These are phyloP conservation scores for Phytophthora syringae DNA, from an alignment of 352 stramenopile species.

Conservation along the genomic window DNA sequence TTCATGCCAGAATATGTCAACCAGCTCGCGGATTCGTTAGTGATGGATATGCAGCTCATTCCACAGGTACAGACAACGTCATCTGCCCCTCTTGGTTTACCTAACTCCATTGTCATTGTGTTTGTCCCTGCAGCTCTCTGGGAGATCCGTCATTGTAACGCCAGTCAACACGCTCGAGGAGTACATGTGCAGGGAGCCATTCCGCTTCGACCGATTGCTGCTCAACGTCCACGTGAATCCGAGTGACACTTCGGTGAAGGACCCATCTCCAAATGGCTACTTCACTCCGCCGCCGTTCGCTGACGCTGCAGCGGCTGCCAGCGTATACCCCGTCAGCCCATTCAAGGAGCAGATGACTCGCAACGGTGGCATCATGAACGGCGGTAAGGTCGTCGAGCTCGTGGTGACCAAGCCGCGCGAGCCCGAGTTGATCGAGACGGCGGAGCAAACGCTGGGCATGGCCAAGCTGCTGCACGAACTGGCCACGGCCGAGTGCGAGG, in stretches of 20 bases:
- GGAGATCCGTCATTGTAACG: slow-evolving; percentile 32
- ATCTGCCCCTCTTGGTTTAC: background rate
- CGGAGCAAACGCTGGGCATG: slow-evolving; percentile 79
- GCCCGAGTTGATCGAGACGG: slow-evolving; percentile 57
- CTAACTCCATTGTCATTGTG: slow-evolving; percentile 4
- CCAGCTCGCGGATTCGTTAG: slow-evolving; percentile 48
- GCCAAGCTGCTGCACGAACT: slow-evolving; percentile 79
- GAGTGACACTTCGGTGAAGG: slow-evolving; percentile 31
- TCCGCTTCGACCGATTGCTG: slow-evolving; percentile 55
- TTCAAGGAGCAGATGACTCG: slow-evolving; percentile 62
- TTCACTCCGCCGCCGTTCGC: slow-evolving; percentile 26
- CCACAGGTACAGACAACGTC: slow-evolving; percentile 35
- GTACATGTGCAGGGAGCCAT: slow-evolving; percentile 58
- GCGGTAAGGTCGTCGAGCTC: slow-evolving; percentile 41
- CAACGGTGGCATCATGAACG: slow-evolving; percentile 59
- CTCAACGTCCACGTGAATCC: slow-evolving; percentile 49
- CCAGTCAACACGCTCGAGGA: slow-evolving; percentile 59
- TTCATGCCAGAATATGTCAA: slow-evolving; percentile 57
- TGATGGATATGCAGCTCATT: slow-evolving; percentile 57
- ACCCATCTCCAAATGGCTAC: slow-evolving; percentile 28
- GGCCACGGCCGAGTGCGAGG: slow-evolving; percentile 71
- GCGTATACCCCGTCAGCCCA: slow-evolving; percentile 37
- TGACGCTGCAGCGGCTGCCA: slow-evolving; percentile 18
- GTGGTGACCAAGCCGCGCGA: slow-evolving; percentile 46
- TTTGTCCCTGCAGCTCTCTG: slow-evolving; percentile 20